These are phyloP conservation scores for Pilasporangium apinafurcum DNA, from an alignment of 352 stramenopile genomes.

Conservation along the genomic window DNA sequence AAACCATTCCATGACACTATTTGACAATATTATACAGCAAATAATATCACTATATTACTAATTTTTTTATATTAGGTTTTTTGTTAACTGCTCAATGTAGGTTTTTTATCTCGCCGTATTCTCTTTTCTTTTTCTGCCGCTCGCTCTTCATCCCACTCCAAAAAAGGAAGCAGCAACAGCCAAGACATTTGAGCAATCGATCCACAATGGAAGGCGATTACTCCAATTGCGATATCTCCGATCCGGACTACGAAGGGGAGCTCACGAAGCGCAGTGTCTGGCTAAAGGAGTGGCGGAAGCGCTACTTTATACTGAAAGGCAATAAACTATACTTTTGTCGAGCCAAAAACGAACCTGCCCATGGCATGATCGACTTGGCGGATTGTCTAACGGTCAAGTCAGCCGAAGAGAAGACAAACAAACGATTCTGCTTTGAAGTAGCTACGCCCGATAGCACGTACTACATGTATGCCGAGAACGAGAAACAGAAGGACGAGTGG, in stretches of 20 bases:
- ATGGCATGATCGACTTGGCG: conserved; percentile 87
- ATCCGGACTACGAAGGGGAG: conserved; percentile 84
- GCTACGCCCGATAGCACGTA: conserved; percentile 85
- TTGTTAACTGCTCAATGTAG: too few species aligned
- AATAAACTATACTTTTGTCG: conserved; percentile 90
- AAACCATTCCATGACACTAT: too few species aligned
- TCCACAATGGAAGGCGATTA: conserved; percentile 77
- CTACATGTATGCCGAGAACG: conserved; percentile 90
- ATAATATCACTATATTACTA: too few species aligned
- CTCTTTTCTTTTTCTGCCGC: too few species aligned
- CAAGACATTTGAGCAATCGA: too few species aligned
- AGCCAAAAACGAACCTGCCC: conserved; percentile 60
- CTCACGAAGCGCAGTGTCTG: conserved; percentile 90
- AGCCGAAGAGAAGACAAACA: conserved; percentile 90
- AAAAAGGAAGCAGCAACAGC: too few species aligned
- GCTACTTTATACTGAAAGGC: conserved; percentile 89
- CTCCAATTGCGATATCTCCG: conserved; percentile 67
- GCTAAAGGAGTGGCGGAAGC: conserved; percentile 88
- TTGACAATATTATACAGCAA: too few species aligned
- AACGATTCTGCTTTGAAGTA: conserved; percentile 88
- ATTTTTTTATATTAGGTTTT: too few species aligned
- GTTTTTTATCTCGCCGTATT: too few species aligned
- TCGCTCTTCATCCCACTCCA: too few species aligned
- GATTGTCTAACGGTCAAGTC: conserved; percentile 89
- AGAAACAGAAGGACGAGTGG: conserved; percentile 91